Evolutionary conservation across 768 basidiomycete genomes (phyloP), one percentile per base, ranked within the genome.

Genomic region (Mrakia hoshinonis): DNA sequence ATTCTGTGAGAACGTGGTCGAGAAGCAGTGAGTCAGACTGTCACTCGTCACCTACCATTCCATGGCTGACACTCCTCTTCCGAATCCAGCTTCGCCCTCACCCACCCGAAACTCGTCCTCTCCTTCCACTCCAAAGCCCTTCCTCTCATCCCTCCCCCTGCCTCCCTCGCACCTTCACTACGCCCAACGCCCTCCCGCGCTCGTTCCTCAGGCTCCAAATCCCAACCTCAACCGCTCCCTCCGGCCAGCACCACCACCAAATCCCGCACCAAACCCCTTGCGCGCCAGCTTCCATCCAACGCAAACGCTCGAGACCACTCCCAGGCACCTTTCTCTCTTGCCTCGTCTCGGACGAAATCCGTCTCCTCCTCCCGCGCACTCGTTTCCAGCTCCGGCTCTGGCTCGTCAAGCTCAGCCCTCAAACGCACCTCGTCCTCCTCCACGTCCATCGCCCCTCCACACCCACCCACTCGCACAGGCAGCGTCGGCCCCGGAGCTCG

Each of bases 1-100:
- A n/a, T 68, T 68, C 7, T 68, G 67, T 9, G 67, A 68, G 67
- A 49, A 68, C 34, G 51, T 68, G 7, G 51, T 68, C 24, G 67
- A 68, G 38, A 52, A 39, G 18, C 34, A 54, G 67, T 68, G 34
- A 55, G 67, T 55, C 34, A 15, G 1, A 2, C 49, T 3, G 18
- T 26, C 9, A 31, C n/a, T 52, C 49, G 13, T 22, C 7, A 31
- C 34, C 10, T 34, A 22, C 6, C 54, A n/a, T 67, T 67, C 66
- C 34, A 26, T 34, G 0, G 52, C 34, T 43, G 13, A 39, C 43
- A 1, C 22, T 26, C 34, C 34, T 22, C 51, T 15, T 10, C n/a
- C 29, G 38, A 36, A 63, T 10, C 31, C 29, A 52, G 38, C 24
- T 29, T 48, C 49, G 31, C 67, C 4, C 5, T 22, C 43, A 38